Evolutionary conservation across 257 asterid species (phyloP).

Genomic region (Salvia hispanica): DNA sequence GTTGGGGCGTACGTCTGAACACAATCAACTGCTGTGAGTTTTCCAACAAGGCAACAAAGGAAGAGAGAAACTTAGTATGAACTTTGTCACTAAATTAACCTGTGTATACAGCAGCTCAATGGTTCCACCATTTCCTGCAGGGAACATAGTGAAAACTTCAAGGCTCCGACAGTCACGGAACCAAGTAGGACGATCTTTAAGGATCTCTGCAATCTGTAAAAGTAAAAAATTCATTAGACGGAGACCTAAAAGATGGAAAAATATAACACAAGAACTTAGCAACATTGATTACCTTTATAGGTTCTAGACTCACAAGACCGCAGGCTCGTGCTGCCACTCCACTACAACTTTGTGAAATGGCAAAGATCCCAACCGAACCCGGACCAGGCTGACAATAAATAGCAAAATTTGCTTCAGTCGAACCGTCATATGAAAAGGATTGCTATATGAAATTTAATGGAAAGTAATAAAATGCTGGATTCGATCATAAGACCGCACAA

Average conservation of each 20-base stretch:
- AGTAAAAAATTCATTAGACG: not conserved
- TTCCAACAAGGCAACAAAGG: not conserved
- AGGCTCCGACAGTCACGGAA: conserved; percentile 94
- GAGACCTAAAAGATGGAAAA: not conserved
- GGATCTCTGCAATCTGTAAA: conserved; percentile 91
- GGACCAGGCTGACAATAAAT: conserved; percentile 92
- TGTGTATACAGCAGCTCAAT: conserved; percentile 85
- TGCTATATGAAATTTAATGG: not conserved
- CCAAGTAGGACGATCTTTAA: conserved; percentile 95
- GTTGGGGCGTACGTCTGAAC: conserved; percentile 92
- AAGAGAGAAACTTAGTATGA: not conserved
- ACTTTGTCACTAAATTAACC: conserved; percentile 40
- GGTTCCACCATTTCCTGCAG: conserved; percentile 95
- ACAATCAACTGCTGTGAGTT: not conserved
- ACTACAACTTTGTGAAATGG: conserved; percentile 85
- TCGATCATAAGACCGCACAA: not conserved
- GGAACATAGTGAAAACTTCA: conserved; percentile 86
- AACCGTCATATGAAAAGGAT: not conserved
- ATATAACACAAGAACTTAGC: not conserved
- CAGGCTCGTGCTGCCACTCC: conserved; percentile 99
- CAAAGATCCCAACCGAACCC: conserved; percentile 99
- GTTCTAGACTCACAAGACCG: conserved; percentile 97
- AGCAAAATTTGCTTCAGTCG: not conserved
- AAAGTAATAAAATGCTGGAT: not conserved
- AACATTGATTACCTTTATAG: conserved; percentile 62